Base-by-base conservation (phyloP, 2,329 filamentous ascomycete species). In the Colletotrichum phormii region DNA sequence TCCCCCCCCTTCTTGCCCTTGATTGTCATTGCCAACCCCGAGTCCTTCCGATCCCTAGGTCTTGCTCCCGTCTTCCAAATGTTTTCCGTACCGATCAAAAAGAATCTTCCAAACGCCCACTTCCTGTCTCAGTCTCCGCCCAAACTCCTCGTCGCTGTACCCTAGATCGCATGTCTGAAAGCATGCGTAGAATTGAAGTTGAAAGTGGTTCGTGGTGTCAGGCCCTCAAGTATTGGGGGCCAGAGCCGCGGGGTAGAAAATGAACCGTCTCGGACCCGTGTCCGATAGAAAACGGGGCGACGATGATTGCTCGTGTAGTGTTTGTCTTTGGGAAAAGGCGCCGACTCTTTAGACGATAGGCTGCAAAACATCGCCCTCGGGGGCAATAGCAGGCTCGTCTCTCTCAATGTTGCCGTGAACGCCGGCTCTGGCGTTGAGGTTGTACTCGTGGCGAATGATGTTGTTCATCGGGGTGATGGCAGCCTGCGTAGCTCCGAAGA, bases 371-470 rank as follows among this genome's bases (percentile, higher is more conserved):
- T 72, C 70, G 6, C 54, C 49, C 7, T 59, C 54, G 35, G 35
- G n/a, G 18, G 18, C 46, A 22, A 37, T 7, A 2, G 22, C 33
- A 6, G 8, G 33, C 46, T 65, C 66, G 2, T 61, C 66, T 7
- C 66, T 66, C 5, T 31, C 46, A 29, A 70, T 35, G 29, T 58
- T 64, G 54, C 66, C 70, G 60, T 70, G 70, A 11, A 64, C 70
- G 13, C 70, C 70, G 3, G 70, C 66, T 53, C 70, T 70, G n/a
- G 70, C 70, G 54, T 70, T 72, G 42, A 72, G 26, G 54, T 72
- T 72, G 70, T 72, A 72, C 60, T 72, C 70, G 29, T 72, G 70
- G 12, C 70, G 70, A 29, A 72, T 64, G 66, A 72, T 72, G 70
- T 72, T 72, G 66, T 72, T 72, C 42, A 72, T 11, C 35, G 70